phyloP scores from a whole-genome alignment of 805 yeast genomes.

The Yamadazyma paraphyllophila region DNA sequence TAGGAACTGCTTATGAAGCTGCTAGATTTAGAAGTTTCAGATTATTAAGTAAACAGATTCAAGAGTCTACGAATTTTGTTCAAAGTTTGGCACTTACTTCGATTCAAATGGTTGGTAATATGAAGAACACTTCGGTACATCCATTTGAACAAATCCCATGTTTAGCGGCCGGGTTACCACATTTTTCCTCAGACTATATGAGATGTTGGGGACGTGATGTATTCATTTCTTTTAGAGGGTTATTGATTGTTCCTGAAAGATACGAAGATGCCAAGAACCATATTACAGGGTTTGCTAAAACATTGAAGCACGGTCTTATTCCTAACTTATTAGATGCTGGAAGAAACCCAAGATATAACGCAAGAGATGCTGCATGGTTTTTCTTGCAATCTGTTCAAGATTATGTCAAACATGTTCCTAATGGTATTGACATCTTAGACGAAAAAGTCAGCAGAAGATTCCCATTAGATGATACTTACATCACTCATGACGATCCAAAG shows the following conservation, averaged over 20 bases:
- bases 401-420: constrained; percentile 64
- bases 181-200: constrained; percentile 87
- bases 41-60: constrained; percentile 52
- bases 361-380: constrained; percentile 97
- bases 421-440: constrained; percentile 64
- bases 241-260: constrained; percentile 74
- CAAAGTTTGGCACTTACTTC: constrained; percentile 79
- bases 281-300: constrained; percentile 82
- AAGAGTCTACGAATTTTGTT: constrained; percentile 65
- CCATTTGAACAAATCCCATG: constrained; percentile 66
- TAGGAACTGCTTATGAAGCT: constrained; percentile 83
- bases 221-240: constrained; percentile 81
- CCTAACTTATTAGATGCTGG: constrained; percentile 94
- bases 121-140: constrained; percentile 70
- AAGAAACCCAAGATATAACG: constrained; percentile 89
- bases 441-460: constrained; percentile 78
- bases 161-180: constrained; percentile 96
- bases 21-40: constrained; percentile 65
- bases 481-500: constrained; percentile 62
- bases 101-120: constrained; percentile 78
- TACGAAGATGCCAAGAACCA: constrained; percentile 77
- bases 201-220: constrained; percentile 99
- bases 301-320: constrained; percentile 91
- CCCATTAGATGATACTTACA: constrained; percentile 82
- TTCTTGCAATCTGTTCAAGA: constrained; percentile 87